Evolutionary conservation across 805 yeast species (phyloP), one percentile per base, ranked within the genome.

Genomic region (Yamadazyma paraphyllophila): DNA sequence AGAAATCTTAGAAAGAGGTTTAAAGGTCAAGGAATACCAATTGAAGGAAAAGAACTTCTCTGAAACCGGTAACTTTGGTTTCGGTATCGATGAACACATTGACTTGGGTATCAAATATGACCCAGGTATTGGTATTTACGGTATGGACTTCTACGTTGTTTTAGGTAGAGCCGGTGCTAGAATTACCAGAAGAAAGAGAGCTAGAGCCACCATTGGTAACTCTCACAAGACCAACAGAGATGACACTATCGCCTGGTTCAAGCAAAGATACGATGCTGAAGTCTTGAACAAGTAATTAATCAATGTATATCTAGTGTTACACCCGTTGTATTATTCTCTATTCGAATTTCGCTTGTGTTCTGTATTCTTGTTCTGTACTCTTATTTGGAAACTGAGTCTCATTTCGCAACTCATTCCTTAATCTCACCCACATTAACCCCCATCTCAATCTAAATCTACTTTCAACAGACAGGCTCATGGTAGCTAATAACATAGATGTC

Each of bases 71-170:
- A 94, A 94, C 97, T 94, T 94, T 70, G 99, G 99, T 83, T 94
- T 94, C 85, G 99, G 99, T 86, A 85, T 94, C 74, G 86, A 88
- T 65, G 99, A 94, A 84, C 99, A 94, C 85, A 94, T 94, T 69
- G 99, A 94, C 78, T 85, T 94, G 76, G 99, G 99, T 83, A 94
- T 94, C 86, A 94, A 94, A 83, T 94, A 94, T 82, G 99, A 94
- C 78, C 99, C 99, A 78, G 83, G 88, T 71, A 94, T 94, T 70
- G 98, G 98, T 76, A 94, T 94, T 75, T 94, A 92, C 94, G 99
- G 99, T 85, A 94, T 87, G 95, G 99, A 94, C 80, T 94, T 94
- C 89, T 94, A 91, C 91, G 90, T 94, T 72, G 97, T 92, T 71
- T 80, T 94, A 81, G 97, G 97, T 76, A 92, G 99, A 82, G 94